Conservation (phyloP, 2,329 filamentous ascomycete species). For the Fusarium camptoceras region DNA sequence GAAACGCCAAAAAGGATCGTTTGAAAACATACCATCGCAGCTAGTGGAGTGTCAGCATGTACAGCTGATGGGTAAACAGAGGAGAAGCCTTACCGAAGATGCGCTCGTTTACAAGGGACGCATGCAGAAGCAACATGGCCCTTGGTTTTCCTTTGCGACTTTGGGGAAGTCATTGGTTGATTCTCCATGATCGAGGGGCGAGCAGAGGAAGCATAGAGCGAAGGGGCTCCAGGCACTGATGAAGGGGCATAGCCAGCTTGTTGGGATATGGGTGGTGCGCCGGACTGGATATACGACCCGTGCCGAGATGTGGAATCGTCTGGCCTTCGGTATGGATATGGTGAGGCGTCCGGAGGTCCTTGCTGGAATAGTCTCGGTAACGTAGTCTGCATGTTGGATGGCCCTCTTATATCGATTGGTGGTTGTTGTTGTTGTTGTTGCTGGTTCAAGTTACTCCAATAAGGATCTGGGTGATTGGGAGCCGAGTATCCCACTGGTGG, state of each 20-base stretch:
- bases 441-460: constrained; percentile 55
- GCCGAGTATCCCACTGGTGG: constrained; percentile 57
- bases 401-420: constrained; percentile 41
- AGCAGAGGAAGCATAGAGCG: constrained; percentile 41
- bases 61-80: neutral
- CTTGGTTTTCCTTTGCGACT: constrained; percentile 76
- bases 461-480: constrained; percentile 62
- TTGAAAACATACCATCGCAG: constrained; percentile 70
- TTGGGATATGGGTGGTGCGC: constrained; percentile 29
- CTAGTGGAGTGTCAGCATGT: constrained; percentile 51
- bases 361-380: constrained; percentile 47
- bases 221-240: constrained; percentile 29
- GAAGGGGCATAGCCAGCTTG: constrained; percentile 42
- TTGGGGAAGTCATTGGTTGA: constrained; percentile 65
- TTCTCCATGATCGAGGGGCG: constrained; percentile 58
- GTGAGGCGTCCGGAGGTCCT: constrained; percentile 39
- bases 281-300: constrained; percentile 43
- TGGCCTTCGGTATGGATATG: constrained; percentile 45
- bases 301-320: constrained; percentile 44
- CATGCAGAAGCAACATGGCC: constrained; percentile 87
- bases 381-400: constrained; percentile 41
- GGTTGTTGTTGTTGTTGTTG: constrained; percentile 37
- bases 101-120: constrained; percentile 86
- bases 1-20: constrained; percentile 3
- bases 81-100: constrained; percentile 69